A percentile compares a stretch with the other conserved stretches of the same genome.
These are phyloP conservation scores for Diaporthe citri DNA, from an alignment of 2,329 filamentous ascomycete genomes.

Conservation along the genomic window DNA sequence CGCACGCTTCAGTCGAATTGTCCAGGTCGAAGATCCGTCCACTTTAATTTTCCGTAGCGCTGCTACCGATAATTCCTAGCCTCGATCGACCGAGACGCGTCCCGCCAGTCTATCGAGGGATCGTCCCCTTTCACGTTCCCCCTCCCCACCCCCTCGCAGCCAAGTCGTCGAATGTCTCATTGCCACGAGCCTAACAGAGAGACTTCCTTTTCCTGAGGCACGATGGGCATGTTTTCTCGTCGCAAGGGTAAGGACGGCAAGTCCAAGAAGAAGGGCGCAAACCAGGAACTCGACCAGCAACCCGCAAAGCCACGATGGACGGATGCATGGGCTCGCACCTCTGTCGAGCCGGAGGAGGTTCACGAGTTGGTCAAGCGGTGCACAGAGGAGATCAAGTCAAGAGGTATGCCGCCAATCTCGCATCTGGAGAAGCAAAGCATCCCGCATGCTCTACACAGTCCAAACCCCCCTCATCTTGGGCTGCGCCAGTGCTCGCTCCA, in stretches of 20 bases:
- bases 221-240: constrained; percentile 66
- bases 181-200: constrained; percentile 31
- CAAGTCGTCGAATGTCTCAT: constrained; percentile 39
- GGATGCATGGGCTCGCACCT: constrained; percentile 86
- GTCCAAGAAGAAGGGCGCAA: constrained; percentile 73
- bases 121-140: constrained; percentile 32
- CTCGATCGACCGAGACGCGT: constrained; percentile 27
- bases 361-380: constrained; percentile 87
- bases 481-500: constrained; percentile 38
- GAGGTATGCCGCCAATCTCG: constrained; percentile 73
- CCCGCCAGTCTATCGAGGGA: constrained; percentile 35
- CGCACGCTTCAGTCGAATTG: constrained; percentile 14
- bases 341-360: constrained; percentile 90
- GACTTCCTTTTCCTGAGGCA: constrained; percentile 15
- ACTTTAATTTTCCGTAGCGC: constrained; percentile 28
- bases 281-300: constrained; percentile 63
- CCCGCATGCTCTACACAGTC: constrained; percentile 40
- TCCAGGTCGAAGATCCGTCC: constrained; percentile 21
- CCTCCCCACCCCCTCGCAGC: neutral
- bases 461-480: constrained; percentile 32
- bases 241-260: constrained; percentile 81
- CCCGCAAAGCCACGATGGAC: constrained; percentile 84
- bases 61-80: constrained; percentile 7
- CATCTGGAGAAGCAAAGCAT: neutral
- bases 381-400: constrained; percentile 90